Percentiles rank a stretch among this genome's conserved stretches.
phyloP scores from a whole-genome alignment of 331 rosid genomes.

The Quercus phellos region DNA sequence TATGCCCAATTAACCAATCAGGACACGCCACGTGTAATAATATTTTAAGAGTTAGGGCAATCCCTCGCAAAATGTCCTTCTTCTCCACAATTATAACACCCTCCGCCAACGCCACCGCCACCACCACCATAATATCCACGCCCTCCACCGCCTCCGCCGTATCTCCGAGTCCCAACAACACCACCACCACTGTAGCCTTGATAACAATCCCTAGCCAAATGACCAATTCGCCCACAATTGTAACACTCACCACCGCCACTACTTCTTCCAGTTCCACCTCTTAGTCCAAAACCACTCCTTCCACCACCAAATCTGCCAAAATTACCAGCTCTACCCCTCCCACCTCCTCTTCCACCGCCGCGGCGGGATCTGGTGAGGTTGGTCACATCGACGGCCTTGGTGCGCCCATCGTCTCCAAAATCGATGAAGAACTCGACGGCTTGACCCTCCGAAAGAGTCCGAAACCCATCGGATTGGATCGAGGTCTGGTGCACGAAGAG shows the following conservation, averaged over 20 bases:
- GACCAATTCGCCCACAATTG: constrained; percentile 70
- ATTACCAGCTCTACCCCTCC: constrained; percentile 16
- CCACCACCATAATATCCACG: constrained; percentile 35
- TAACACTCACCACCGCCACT: constrained; percentile 44
- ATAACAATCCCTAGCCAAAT: constrained; percentile 73
- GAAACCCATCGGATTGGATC: constrained; percentile 64
- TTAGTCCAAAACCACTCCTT: constrained; percentile 16
- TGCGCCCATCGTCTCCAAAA: constrained; percentile 46
- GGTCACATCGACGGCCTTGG: constrained; percentile 66
- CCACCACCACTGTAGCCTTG: constrained; percentile 21
- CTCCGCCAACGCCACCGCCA: constrained; percentile 30
- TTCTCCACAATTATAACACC: constrained; percentile 66
- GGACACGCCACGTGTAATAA: constrained; percentile 17
- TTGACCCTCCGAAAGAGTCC: constrained; percentile 62
- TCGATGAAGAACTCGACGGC: constrained; percentile 49
- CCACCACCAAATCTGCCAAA: constrained; percentile 27
- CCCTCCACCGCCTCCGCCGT: constrained; percentile 27
- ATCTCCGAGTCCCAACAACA: constrained; percentile 16
- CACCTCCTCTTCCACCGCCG: constrained; percentile 20
- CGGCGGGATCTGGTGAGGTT: constrained; percentile 32
- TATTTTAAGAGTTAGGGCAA: constrained; percentile 37
- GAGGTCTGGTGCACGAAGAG: constrained; percentile 85
- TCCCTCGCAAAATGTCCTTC: constrained; percentile 91
- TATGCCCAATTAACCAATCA: neutral
- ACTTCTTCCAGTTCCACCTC: constrained; percentile 9